Base-by-base conservation (phyloP, 805 yeast species). In the Kodamaea hsintzibuensis region DNA sequence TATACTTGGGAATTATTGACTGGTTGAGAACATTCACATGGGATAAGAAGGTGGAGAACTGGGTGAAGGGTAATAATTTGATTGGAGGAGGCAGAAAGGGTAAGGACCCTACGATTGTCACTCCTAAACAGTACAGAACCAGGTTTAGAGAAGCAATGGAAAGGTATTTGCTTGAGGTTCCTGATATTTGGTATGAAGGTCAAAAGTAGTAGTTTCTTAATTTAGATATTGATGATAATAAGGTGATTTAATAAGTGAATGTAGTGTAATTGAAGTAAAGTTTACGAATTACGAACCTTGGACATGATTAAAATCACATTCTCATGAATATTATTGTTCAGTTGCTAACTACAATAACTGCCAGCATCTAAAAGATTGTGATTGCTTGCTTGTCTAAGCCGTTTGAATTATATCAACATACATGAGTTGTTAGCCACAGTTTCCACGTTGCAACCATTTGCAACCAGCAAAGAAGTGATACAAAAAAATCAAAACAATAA, bases 91-190 rank as follows among this genome's bases (percentile, higher is more conserved):
- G 89, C 1, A 89, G 91, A 39, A 88, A 88, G 50, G 89, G 91
- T 1, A 93, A 89, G 62, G 96, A 89, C 59, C 99, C 99, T 0
- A 95, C 99, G 0, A 96, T 95, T 30, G 93, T 95, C 7, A 93
- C 99, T 0, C 99, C 99, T 1, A 84, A 91, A 62, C 99, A 95
- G 71, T 95, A 95, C 69, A 88, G 96, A 62, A 90, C 87, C 54
- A 77, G 99, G 59, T 95, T 95, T 67, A 79, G 99, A 59, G 98
- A 93, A 66, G 98, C 99, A 1, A 95, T 95, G 99, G 98, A 93
- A 64, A 73, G 97, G 43, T 95, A 95, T 62, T 89, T 95, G 52
- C 70, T 93, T 56, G 91, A 93, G 86, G 98, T 96, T 6, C 99
- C 99, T 0, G 97, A 88, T 60, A 67, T 73, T n/a, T 76, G 80